These are phyloP conservation scores for Xylaria venustula DNA, from an alignment of 495 filamentous ascomycete genomes.

Conservation along the genomic window DNA sequence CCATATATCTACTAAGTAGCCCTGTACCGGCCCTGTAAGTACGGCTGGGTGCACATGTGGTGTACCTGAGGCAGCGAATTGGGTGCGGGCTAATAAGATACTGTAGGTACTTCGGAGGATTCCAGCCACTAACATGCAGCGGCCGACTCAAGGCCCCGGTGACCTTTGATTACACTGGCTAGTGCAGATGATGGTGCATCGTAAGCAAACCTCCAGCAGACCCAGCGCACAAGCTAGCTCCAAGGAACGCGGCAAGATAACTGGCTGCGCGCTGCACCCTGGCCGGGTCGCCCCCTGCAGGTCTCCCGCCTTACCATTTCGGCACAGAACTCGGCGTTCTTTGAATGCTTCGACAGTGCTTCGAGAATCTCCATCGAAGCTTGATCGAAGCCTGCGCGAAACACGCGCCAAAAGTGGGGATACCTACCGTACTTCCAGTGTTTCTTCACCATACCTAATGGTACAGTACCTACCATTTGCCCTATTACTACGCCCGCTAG, in stretches of 20 bases:
- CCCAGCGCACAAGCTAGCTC: constrained; percentile 3
- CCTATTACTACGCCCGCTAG: too few relatives aligned
- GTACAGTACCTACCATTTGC: too few relatives aligned
- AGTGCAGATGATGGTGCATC: constrained; percentile 2
- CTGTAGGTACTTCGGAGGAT: constrained; percentile 15
- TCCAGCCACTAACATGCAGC: constrained; percentile 14
- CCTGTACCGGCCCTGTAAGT: too few relatives aligned
- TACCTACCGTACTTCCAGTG: too few relatives aligned
- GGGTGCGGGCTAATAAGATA: constrained; percentile 4
- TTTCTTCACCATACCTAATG: too few relatives aligned
- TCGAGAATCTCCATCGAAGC: constrained; percentile 35
- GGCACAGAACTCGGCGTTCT: constrained; percentile 13
- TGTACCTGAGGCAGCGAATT: neutral
- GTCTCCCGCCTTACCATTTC: constrained; percentile 14
- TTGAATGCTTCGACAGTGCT: constrained; percentile 31
- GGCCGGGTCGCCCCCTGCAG: constrained; percentile 16
- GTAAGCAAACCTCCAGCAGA: constrained; percentile 11
- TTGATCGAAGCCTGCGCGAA: constrained; percentile 13
- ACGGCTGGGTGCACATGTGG: too few relatives aligned
- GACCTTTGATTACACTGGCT: constrained; percentile 15
- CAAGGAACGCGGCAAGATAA: constrained; percentile 6
- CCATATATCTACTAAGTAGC: too few relatives aligned
- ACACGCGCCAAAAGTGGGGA: constrained; percentile 3
- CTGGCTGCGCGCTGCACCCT: constrained; percentile 15
- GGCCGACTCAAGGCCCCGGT: constrained; percentile 11